Evolutionary conservation across 371 early-diverging fungal species (phyloP), one percentile per base, ranked within the genome.

Genomic region (Apophysomyces trapeziformis): DNA sequence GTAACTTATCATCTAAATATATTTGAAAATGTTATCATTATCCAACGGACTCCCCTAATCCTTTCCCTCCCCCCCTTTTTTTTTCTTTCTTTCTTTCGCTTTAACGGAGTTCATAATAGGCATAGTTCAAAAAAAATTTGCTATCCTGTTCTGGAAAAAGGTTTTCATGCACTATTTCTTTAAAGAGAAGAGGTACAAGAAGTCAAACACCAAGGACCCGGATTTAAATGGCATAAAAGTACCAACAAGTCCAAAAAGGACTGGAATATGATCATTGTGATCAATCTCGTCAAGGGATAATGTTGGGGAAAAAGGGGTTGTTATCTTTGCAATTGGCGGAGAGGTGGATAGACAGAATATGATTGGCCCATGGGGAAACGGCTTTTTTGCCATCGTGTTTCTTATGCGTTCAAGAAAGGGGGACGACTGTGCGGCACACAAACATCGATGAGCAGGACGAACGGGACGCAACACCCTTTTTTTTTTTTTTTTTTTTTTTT

Each of bases 1-100:
- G 54, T 50, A 50, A 41, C 41, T 41, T 13, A 26, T 41, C 54
- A 18, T 18, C 54, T 50, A 45, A 45, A 45, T n/a, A 45, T 45
- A 45, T 18, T 9, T 50, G 21, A 50, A 50, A 50, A 50, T 50
- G 21, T 9, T 9, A 21, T 5, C 9, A 9, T 50, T 50, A 50
- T 21, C 21, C 18, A 50, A 18, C 21, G n/a, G 9, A 9, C 54
- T 26, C 54, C 54, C 21, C 18, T n/a, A 18, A 21, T 50, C 21
- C 21, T 9, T 11, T 9, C n/a, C n/a, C 54, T n/a, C 21, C 21
- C 5, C 54, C 21, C 32, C 6, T 32, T 11, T 18, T 18, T 50
- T 50, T 50, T 1, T 50, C 16, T 45, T 1, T 18, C 5, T 43
- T 43, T 14, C 14, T 43, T 43, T 45, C 16, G 16, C 46, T 13